Percentiles rank a stretch among this genome's conserved stretches.
Conservation (phyloP, 1,139 yeast genomes). For the Candida sanyaensis region DNA sequence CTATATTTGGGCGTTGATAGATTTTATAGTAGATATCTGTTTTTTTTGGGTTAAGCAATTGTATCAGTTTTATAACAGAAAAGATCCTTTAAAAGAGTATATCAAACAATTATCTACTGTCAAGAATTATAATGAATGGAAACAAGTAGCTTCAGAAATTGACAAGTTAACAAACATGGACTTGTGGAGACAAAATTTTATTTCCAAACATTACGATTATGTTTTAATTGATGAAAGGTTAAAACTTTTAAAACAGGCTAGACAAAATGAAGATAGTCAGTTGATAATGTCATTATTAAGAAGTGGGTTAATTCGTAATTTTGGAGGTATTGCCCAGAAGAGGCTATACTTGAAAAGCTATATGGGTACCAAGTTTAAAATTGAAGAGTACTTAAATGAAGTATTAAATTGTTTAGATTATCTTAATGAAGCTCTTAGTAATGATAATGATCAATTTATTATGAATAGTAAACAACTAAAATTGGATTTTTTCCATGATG, state of each 20-base stretch:
- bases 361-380: slow-evolving; percentile 82
- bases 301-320: slow-evolving; percentile 82
- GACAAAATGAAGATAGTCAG: slow-evolving; percentile 58
- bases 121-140: slow-evolving; percentile 63
- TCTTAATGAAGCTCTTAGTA: slow-evolving; percentile 42
- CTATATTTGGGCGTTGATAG: slow-evolving; percentile 61
- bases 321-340: slow-evolving; percentile 87
- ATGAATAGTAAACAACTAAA: slow-evolving; percentile 62
- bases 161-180: slow-evolving; percentile 72
- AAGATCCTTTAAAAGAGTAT: slow-evolving; percentile 43
- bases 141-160: slow-evolving; percentile 54
- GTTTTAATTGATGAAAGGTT: slow-evolving; percentile 75
- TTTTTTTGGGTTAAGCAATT: slow-evolving; percentile 57
- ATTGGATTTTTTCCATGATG: slow-evolving; percentile 85
- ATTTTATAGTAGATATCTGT: slow-evolving; percentile 57
- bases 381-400: slow-evolving; percentile 83
- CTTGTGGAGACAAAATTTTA: slow-evolving; percentile 84
- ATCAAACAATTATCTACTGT: slow-evolving; percentile 42
- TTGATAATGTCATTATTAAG: slow-evolving; percentile 69
- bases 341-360: slow-evolving; percentile 79
- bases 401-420: slow-evolving; percentile 69
- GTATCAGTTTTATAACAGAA: slow-evolving; percentile 37
- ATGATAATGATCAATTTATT: slow-evolving; percentile 32
- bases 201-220: slow-evolving; percentile 82
- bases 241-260: slow-evolving; percentile 61